Base-by-base conservation (phyloP, 139 green algal species). In the Pseudopediastrum boryanum region DNA sequence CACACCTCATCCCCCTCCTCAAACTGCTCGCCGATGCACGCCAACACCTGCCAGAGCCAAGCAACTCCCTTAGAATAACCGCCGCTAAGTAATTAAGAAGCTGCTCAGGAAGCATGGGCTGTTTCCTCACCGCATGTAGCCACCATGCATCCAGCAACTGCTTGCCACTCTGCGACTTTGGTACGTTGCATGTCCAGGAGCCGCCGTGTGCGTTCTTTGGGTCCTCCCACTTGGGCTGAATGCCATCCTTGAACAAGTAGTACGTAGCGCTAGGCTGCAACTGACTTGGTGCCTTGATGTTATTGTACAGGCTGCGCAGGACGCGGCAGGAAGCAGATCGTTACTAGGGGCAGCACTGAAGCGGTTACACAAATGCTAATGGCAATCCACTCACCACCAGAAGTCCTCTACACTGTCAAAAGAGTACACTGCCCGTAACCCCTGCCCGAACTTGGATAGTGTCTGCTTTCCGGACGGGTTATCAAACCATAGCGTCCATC, bases 191-290 rank as follows among this genome's bases (percentile, higher is more conserved):
- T 13, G 93, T 98, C 96, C 96, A 99, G 80, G 92, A 96, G 38
- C 96, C 96, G 62, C 94, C 94, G 56, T 92, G 82, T 44, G 86
- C 84, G 84, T 94, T 98, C 74, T 85, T 90, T 0, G 91, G 87
- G 84, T 99, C 96, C 90, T 99, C 96, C 96, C 96, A 99, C 89
- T 99, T 98, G 33, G 96, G 96, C 86, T 99, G 90, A 64, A 99
- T 95, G 52, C 94, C 93, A 42, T 98, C 90, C 74, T 98, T 97
- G 91, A 99, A 99, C 27, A 98, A 82, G 77, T 98, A 95, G 74
- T 98, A 95, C 75, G 98, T 97, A 10, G 94, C 90, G 8, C 87
- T 90, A 10, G 87, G 80, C 43, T 91, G 83, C 9, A 99, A 89
- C 78, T 94, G 89, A 80, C 87, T 93, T 1, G 96, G 96, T 0